Base-by-base conservation (phyloP, 345 rosid genomes). In the Clarkia xantiana region DNA sequence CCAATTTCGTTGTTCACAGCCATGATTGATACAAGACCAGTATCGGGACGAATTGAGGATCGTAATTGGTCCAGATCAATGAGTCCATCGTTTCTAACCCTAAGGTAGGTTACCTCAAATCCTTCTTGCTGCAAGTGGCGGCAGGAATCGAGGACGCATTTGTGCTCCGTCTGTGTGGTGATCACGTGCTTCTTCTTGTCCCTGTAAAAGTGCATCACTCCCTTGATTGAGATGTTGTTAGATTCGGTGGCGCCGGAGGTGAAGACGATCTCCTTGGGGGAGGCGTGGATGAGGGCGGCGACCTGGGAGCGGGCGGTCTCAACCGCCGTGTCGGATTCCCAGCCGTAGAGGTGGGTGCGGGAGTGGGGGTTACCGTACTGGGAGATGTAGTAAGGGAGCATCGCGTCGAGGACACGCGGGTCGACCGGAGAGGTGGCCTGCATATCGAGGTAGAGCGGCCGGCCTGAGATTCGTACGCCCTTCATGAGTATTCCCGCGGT, bases 1-100 rank as follows among this genome's bases (percentile, higher is more conserved):
- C 99, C 96, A 58, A 91, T 84, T 72, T 91, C 99, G 40, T 93
- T 93, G 49, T 93, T 91, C 47, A 86, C 96, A 45, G 98, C 82
- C 98, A 91, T 86, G 52, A 91, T 71, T 8, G 95, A 93, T 15
- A 91, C 81, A 14, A 84, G 62, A 6, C 99, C 94, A 0, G 96
- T 86, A 34, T 87, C 99, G 0, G 84, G 83, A 22, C 94, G 67
- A 51, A 93, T 80, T 3, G 89, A 76, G 6, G 69, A 65, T 11
- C 63, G 59, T 18, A 91, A 45, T 60, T 75, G 70, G 46, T 76
- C 90, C 59, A 91, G 53, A 65, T 91, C 94, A 0, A 91, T 22
- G 11, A 91, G 69, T 34, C 96, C 96, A 49, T 86, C 96, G 4
- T 71, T 36, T 40, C 63, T 62, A 3, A 91, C 98, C 4, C 83